These are phyloP conservation scores for Strigomonas oncopelti DNA, from an alignment of 208 protist genomes.

Conservation along the genomic window DNA sequence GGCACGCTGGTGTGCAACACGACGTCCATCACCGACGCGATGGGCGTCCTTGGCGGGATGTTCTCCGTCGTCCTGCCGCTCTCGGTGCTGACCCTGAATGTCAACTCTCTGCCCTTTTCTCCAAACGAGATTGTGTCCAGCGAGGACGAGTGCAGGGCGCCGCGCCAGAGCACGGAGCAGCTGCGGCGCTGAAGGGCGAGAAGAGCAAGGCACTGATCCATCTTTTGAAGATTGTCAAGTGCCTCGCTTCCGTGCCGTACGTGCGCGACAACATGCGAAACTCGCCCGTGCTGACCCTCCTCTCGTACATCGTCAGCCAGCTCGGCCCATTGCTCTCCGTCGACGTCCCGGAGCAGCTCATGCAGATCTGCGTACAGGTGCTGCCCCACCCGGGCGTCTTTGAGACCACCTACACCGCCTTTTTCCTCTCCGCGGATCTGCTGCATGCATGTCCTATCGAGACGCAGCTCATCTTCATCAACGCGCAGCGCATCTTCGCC, in stretches of 20 bases:
- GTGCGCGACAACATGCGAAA: slow-evolving; percentile 62
- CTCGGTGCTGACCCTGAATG: slow-evolving; percentile 57
- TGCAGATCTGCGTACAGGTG: slow-evolving; percentile 49
- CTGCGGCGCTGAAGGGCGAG: neutral
- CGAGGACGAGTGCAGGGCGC: slow-evolving; percentile 5
- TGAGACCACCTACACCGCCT: slow-evolving; percentile 52
- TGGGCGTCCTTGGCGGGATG: slow-evolving; percentile 68
- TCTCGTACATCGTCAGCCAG: slow-evolving; percentile 55
- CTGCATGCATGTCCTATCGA: slow-evolving; percentile 45
- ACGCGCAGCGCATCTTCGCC: slow-evolving; percentile 41
- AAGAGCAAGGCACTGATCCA: slow-evolving; percentile 27
- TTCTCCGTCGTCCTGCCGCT: slow-evolving; percentile 71
- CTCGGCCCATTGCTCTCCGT: slow-evolving; percentile 33
- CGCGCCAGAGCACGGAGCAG: neutral
- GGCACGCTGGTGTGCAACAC: slow-evolving; percentile 66
- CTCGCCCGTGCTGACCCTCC: slow-evolving; percentile 62
- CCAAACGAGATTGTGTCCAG: slow-evolving; percentile 5
- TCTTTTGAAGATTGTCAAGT: slow-evolving; percentile 54
- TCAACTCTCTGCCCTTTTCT: slow-evolving; percentile 56
- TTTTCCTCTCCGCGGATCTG: slow-evolving; percentile 77
- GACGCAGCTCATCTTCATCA: slow-evolving; percentile 55
- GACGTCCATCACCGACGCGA: slow-evolving; percentile 64
- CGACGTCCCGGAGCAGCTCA: slow-evolving; percentile 38
- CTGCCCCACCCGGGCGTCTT: slow-evolving; percentile 40
- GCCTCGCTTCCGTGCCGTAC: slow-evolving; percentile 44